Base-by-base conservation (phyloP, 257 asterid genomes). In the Hygrophila difformis region DNA sequence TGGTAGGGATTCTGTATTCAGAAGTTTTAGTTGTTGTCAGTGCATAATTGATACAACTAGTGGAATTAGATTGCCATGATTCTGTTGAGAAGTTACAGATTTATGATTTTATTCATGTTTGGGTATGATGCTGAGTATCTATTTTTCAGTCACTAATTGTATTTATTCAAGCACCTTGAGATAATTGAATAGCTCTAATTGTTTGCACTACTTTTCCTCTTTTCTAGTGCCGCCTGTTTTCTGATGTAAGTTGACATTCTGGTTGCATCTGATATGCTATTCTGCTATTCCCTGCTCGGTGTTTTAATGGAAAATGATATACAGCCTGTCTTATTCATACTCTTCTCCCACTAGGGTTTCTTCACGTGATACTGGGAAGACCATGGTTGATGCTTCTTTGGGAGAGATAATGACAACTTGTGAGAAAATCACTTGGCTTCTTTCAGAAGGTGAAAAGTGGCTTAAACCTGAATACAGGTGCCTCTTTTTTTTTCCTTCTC, bases 331-430 rank as follows among this genome's bases (percentile, higher is more conserved):
- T 66, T 43, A 56, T 53, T 44, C 12, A 12, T 43, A 21, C 38
- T 26, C 17, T 42, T 28, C 60, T 73, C 60, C 61, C 34, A 55
- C 44, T 63, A 91, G 98, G 63, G 74, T 91, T 63, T 91, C 98
- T 63, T 82, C 96, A 23, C 92, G 96, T 49, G 98, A 91, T 71
- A 91, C 96, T 63, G 98, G 96, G 45, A 86, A 91, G 85, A 91
- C 98, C 57, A 86, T 91, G 98, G 77, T 91, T 41, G 98, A 91
- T 74, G 96, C 98, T 57, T 91, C 98, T 55, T 65, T 91, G 64
- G 98, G 98, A 56, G 96, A 91, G 76, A 91, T 91, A 60, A 86
- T 91, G 98, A 91, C 96, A 39, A 91, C 98, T 19, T 91, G 99
- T 59, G 99, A 91, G 76, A 91, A 91, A 69, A 82, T 91, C 62